Evolutionary conservation across 306 rosid species (phyloP).

Genomic region (Sicyos edulis): DNA sequence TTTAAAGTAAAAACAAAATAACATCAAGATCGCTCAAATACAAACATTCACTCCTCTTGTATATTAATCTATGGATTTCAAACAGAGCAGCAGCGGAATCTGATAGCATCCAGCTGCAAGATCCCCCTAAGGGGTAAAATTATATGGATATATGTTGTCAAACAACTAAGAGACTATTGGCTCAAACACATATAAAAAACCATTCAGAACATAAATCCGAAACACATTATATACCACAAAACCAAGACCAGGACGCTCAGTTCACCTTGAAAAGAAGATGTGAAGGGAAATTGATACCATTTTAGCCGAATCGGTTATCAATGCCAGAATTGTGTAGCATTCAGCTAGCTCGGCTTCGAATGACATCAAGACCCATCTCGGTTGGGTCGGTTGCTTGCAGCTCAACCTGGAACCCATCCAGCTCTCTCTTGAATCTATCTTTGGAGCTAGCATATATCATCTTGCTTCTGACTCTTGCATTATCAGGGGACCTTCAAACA

Average conservation of each 20-base stretch:
- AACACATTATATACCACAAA: slow-evolving; percentile 9
- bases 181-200: not conserved
- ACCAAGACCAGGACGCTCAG: not conserved
- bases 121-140: slow-evolving; percentile 5
- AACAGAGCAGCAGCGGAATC: slow-evolving; percentile 9
- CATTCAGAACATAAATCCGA: not conserved
- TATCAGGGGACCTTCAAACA: slow-evolving; percentile 69
- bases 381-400: slow-evolving; percentile 84
- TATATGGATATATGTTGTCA: not conserved
- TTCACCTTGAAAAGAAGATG: slow-evolving; percentile 5
- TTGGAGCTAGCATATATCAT: slow-evolving; percentile 93
- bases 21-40: not conserved
- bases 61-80: not conserved
- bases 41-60: not conserved
- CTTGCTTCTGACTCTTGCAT: slow-evolving; percentile 78
- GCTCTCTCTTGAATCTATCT: slow-evolving; percentile 90
- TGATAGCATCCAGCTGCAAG: not conserved
- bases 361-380: slow-evolving; percentile 75
- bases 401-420: slow-evolving; percentile 78
- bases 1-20: too few relatives aligned
- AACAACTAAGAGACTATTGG: not conserved
- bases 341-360: slow-evolving; percentile 64
- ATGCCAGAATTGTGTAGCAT: slow-evolving; percentile 21
- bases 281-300: not conserved
- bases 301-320: slow-evolving; percentile 24